These are phyloP conservation scores for Persicaria maculosa DNA, from an alignment of 148 eudicot genomes.

Conservation along the genomic window DNA sequence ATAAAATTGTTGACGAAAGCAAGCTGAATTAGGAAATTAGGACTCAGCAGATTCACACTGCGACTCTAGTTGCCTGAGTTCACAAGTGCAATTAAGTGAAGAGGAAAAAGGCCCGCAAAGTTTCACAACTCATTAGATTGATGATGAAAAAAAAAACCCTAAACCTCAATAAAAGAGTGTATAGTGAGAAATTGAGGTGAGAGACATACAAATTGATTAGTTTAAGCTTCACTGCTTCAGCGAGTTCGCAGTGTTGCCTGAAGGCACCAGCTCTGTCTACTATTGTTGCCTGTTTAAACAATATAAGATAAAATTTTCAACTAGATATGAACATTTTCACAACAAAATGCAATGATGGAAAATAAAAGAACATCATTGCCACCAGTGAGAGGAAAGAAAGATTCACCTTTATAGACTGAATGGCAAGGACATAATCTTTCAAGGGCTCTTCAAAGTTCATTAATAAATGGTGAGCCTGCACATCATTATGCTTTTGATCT, in stretches of 20 bases:
- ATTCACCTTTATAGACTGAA: slow-evolving; percentile 89
- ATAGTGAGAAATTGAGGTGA: not conserved
- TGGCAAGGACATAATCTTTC: slow-evolving; percentile 93
- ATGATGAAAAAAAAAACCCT: not conserved
- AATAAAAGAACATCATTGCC: not conserved
- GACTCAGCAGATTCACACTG: too few relatives aligned
- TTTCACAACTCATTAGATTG: not conserved
- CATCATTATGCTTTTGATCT: not conserved
- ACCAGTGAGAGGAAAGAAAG: slow-evolving; percentile 7
- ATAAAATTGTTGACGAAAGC: too few relatives aligned
- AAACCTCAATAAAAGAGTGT: not conserved
- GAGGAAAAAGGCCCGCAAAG: not conserved
- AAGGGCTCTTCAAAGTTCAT: slow-evolving; percentile 98
- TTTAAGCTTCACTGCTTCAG: slow-evolving; percentile 84
- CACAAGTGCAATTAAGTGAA: not conserved
- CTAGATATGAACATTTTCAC: not conserved
- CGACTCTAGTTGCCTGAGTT: too few relatives aligned
- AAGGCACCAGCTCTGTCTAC: slow-evolving; percentile 91
- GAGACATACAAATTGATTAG: slow-evolving; percentile 81
- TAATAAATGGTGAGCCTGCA: slow-evolving; percentile 78
- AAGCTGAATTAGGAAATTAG: too few relatives aligned
- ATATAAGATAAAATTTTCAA: slow-evolving; percentile 12
- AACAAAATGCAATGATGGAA: not conserved
- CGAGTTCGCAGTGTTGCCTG: slow-evolving; percentile 82
- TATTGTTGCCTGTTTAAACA: slow-evolving; percentile 66